These are phyloP conservation scores for Brassica juncea DNA, from an alignment of 345 rosid species.

Conservation along the genomic window DNA sequence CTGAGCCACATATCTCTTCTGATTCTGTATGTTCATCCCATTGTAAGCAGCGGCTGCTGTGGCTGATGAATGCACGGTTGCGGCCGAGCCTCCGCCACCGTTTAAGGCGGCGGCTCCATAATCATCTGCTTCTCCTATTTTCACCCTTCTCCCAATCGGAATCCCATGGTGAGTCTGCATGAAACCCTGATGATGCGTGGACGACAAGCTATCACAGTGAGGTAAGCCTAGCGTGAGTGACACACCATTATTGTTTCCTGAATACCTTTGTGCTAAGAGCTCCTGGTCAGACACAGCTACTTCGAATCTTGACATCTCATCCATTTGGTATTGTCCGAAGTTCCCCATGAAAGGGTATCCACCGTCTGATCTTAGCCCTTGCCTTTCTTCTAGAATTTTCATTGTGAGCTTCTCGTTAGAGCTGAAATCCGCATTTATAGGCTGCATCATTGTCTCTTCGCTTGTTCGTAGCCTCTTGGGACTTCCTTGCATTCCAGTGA, in stretches of 20 bases:
- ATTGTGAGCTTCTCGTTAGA: constrained; percentile 51
- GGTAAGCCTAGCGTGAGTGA: constrained; percentile 93
- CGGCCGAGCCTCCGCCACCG: constrained; percentile 58
- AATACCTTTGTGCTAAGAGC: constrained; percentile 68
- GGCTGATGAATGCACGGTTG: constrained; percentile 40
- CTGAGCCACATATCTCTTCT: constrained; percentile 87
- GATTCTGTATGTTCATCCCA: constrained; percentile 73
- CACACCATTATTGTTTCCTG: constrained; percentile 68
- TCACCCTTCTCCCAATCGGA: constrained; percentile 77
- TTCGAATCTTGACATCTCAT: constrained; percentile 71
- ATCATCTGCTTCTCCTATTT: constrained; percentile 62
- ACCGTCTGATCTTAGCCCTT: constrained; percentile 52
- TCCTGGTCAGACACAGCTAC: constrained; percentile 58
- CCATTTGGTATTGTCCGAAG: constrained; percentile 90
- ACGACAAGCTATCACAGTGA: constrained; percentile 79
- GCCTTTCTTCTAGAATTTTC: constrained; percentile 64
- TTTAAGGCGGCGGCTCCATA: constrained; percentile 51
- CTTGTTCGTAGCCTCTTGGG: constrained; percentile 69
- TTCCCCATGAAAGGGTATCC: constrained; percentile 83
- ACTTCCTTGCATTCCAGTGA: constrained; percentile 61
- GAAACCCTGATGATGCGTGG: constrained; percentile 73
- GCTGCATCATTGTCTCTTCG: constrained; percentile 60
- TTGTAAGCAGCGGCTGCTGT: constrained; percentile 54
- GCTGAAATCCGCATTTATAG: constrained; percentile 39
- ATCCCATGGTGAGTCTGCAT: constrained; percentile 73